Conservation (phyloP, 2,329 filamentous ascomycete genomes). For the Thielaviopsis punctulata region DNA sequence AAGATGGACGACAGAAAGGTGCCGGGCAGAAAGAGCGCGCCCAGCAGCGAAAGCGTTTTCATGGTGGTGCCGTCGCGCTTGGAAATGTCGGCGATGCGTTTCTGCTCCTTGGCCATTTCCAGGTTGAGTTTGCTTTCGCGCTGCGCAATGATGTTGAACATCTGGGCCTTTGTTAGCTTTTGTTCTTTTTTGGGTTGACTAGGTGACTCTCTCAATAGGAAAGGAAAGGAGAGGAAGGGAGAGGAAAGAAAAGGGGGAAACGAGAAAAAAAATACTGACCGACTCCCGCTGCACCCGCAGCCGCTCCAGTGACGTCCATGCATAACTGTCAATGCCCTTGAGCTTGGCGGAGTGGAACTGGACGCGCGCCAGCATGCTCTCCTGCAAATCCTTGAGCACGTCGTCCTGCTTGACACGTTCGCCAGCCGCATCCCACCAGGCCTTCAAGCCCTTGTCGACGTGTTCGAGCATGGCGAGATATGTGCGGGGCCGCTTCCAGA, state of each 20-base stretch:
- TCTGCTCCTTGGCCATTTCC: slow-evolving; percentile 43
- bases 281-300: slow-evolving; percentile 44
- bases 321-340: slow-evolving; percentile 44
- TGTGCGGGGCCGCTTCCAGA: slow-evolving; percentile 46
- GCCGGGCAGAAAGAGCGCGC: slow-evolving; percentile 44
- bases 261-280: slow-evolving; percentile 23
- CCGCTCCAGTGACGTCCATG: slow-evolving; percentile 42
- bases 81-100: slow-evolving; percentile 39
- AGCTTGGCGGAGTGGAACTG: slow-evolving; percentile 46
- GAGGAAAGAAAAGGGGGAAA: too few species aligned
- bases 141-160: slow-evolving; percentile 50
- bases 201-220: too few species aligned
- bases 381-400: slow-evolving; percentile 22
- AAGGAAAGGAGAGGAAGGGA: too few species aligned
- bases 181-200: not conserved
- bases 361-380: slow-evolving; percentile 34
- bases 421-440: slow-evolving; percentile 20
- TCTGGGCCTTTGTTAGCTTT: slow-evolving; percentile 19
- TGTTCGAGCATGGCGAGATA: slow-evolving; percentile 36
- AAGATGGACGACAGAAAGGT: slow-evolving; percentile 47
- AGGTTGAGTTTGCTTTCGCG: slow-evolving; percentile 47
- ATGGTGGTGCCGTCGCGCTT: slow-evolving; percentile 46
- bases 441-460: slow-evolving; percentile 30
- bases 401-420: slow-evolving; percentile 14
- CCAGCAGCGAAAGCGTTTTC: slow-evolving; percentile 48